These are phyloP conservation scores for Pyracantha coccinea DNA, from an alignment of 331 rosid genomes.

Conservation along the genomic window DNA sequence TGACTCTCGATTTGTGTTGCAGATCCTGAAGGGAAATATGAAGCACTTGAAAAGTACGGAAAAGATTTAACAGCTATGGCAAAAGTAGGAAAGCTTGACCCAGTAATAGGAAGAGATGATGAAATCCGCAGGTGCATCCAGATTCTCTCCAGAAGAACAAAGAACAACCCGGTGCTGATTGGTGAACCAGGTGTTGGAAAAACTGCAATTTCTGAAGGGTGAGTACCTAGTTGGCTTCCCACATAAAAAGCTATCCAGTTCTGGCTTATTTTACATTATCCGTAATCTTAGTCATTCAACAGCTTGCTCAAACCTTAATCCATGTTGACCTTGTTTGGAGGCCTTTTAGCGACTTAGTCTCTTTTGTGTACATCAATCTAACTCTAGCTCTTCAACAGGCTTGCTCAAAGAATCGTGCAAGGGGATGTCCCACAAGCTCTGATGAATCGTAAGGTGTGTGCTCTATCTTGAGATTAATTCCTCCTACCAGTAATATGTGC, in stretches of 20 bases:
- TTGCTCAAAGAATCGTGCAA: slow-evolving; percentile 97
- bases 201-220: slow-evolving; percentile 99
- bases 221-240: slow-evolving; percentile 14
- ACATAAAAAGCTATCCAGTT: not conserved
- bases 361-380: slow-evolving; percentile 2
- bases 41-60: slow-evolving; percentile 92
- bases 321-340: not conserved
- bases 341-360: not conserved
- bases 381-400: slow-evolving; percentile 44
- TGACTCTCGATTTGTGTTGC: slow-evolving; percentile 14
- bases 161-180: slow-evolving; percentile 93
- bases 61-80: slow-evolving; percentile 98
- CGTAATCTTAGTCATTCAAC: not conserved
- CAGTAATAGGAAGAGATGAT: slow-evolving; percentile 98
- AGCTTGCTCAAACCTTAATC: not conserved
- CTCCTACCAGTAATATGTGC: not conserved
- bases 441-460: slow-evolving; percentile 86
- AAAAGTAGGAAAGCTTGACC: slow-evolving; percentile 88
- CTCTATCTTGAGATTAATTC: slow-evolving; percentile 7
- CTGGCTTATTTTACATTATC: not conserved
- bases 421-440: slow-evolving; percentile 98
- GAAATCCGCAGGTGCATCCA: slow-evolving; percentile 98
- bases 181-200: slow-evolving; percentile 99
- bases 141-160: slow-evolving; percentile 96
- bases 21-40: slow-evolving; percentile 99